phyloP scores from a whole-genome alignment of 2,329 filamentous ascomycete genomes.

The Aspergillus melleus region DNA sequence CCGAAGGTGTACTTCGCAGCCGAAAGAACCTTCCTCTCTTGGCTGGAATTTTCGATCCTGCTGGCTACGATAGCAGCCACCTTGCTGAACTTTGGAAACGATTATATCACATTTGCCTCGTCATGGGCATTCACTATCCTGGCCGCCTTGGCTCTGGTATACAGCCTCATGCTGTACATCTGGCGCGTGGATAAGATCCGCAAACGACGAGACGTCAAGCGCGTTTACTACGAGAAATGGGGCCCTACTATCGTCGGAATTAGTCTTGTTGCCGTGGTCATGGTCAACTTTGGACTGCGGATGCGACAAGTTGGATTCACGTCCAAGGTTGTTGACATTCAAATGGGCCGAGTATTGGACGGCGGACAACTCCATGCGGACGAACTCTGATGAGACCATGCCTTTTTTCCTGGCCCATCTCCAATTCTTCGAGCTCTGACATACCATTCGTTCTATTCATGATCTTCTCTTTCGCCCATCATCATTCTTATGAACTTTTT shows the following conservation, averaged over 20 bases:
- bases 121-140: conserved; percentile 79
- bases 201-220: conserved; percentile 73
- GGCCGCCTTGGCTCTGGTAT: conserved; percentile 74
- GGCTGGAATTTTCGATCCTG: conserved; percentile 97
- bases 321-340: conserved; percentile 12
- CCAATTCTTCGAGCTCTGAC: neutral
- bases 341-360: neutral
- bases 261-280: conserved; percentile 71
- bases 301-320: conserved; percentile 54
- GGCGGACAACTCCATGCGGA: conserved; percentile 7
- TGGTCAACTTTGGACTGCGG: conserved; percentile 77
- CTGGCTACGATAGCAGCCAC: conserved; percentile 84
- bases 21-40: conserved; percentile 92
- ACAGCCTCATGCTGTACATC: conserved; percentile 80
- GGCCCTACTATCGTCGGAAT: conserved; percentile 77
- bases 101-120: conserved; percentile 64
- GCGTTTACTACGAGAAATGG: conserved; percentile 79
- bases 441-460: neutral
- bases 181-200: conserved; percentile 86
- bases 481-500: neutral
- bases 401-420: neutral
- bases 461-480: neutral
- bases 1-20: conserved; percentile 98
- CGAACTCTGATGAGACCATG: neutral
- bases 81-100: conserved; percentile 73